Evolutionary conservation across 805 yeast genomes (phyloP).

Genomic region (Isabelozyma rhagii): DNA sequence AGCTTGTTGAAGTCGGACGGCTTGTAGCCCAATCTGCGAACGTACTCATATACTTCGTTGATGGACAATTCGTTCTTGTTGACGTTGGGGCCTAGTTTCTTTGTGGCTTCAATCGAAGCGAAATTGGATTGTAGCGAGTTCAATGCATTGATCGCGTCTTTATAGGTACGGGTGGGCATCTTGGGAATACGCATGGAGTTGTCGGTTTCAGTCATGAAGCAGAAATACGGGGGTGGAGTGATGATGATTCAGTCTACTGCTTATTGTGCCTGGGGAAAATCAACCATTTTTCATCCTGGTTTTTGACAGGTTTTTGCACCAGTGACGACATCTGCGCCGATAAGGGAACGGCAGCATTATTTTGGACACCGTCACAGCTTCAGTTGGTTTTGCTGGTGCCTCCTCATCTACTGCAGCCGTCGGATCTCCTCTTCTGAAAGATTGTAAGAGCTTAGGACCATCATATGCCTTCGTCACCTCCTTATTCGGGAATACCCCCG

Average conservation of each 20-base stretch:
- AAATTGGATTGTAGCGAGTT: conserved; percentile 89
- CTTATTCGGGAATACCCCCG: no score
- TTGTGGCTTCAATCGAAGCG: conserved; percentile 80
- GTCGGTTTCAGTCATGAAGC: neutral
- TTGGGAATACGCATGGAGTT: conserved; percentile 7
- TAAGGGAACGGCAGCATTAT: no score
- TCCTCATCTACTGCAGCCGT: no score
- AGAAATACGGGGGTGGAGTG: neutral
- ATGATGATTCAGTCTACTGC: conserved; percentile 1
- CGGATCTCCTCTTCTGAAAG: no score
- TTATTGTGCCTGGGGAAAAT: neutral
- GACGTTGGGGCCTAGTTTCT: conserved; percentile 59
- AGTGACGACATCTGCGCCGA: no score
- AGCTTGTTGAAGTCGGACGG: conserved; percentile 67
- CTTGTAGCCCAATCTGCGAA: conserved; percentile 36
- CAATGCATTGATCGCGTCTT: conserved; percentile 81
- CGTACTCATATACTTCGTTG: conserved; percentile 66
- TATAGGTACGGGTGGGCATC: conserved; percentile 18
- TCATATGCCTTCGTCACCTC: no score
- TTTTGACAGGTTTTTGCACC: neutral
- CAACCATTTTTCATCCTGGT: neutral
- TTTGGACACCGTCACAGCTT: no score
- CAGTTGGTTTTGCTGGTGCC: no score
- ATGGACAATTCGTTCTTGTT: conserved; percentile 64
- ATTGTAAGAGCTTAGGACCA: no score